A percentile compares a stretch with the other conserved stretches of the same genome.
These are phyloP conservation scores for Ophiosphaerella narmari DNA, from an alignment of 2,329 filamentous ascomycete species.

Conservation along the genomic window DNA sequence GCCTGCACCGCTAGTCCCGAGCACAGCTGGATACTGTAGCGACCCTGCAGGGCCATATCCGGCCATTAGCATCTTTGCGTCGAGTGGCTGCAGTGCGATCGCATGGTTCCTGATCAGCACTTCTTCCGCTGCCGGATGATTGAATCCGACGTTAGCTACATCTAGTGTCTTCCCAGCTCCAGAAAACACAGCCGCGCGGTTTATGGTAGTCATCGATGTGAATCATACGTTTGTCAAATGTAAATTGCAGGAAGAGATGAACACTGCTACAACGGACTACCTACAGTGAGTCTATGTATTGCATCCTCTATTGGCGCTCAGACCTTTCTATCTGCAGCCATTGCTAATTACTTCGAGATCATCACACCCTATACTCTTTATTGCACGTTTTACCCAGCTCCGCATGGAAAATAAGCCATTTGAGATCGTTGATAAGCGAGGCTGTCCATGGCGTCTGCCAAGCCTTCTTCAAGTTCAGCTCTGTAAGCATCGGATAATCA, in stretches of 20 bases:
- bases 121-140: constrained; percentile 19
- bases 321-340: constrained; percentile 5
- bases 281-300: not conserved
- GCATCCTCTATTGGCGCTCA: not conserved
- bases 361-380: constrained; percentile 1
- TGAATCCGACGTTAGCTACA: constrained; percentile 5
- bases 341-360: constrained; percentile 18
- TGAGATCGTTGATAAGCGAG: constrained; percentile 26
- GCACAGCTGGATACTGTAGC: constrained; percentile 20
- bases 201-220: constrained; percentile 13
- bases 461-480: constrained; percentile 9
- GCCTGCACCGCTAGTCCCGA: constrained; percentile 38
- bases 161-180: constrained; percentile 16
- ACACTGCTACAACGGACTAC: no score
- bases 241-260: not conserved
- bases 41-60: constrained; percentile 25
- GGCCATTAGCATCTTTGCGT: constrained; percentile 30
- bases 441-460: not conserved
- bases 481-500: constrained; percentile 39
- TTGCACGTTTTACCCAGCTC: not conserved
- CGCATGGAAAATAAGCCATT: constrained; percentile 19
- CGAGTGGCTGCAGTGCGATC: constrained; percentile 29
- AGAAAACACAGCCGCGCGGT: constrained; percentile 19
- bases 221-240: not conserved
- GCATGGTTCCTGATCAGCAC: constrained; percentile 27